Evolutionary conservation across 495 filamentous ascomycete genomes (phyloP), one percentile per base, ranked within the genome.

Genomic region (Bacidia rubella): DNA sequence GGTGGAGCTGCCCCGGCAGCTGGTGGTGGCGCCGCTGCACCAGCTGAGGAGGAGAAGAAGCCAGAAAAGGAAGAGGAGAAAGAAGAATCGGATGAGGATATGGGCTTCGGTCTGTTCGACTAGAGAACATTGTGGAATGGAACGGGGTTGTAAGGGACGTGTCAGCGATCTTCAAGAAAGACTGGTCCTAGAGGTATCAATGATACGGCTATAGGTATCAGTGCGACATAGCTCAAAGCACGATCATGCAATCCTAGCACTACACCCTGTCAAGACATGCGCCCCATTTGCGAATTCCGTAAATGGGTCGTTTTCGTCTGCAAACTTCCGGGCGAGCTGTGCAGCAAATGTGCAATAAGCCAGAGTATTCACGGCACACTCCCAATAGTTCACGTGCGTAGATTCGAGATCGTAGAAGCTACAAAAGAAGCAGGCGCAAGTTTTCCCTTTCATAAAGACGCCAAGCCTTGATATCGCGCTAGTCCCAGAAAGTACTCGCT

Each of bases 91-190:
- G 92, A 99, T 73, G 92, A 99, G 68, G 92, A 99, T 68, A 99
- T 99, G 92, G 92, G 92, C 66, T 95, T 99, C 79, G 92, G 92
- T 84, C 89, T 99, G 55, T 97, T 97, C 84, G 90, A 96, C 77
- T 96, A 87, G 49, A 74, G 61, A 60, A 61, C 43, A 7, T 47
- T 12, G 21, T n/a, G 22, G 2, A 47, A 27, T 4, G n/a, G 20
- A 46, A 24, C 22, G n/a, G 15, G 41, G 27, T n/a, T n/a, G n/a
- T n/a, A n/a, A 47, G n/a, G n/a, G n/a, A n/a, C n/a, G n/a, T n/a
- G n/a, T n/a, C n/a, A n/a, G n/a, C n/a, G n/a, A n/a, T n/a, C n/a
- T n/a, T 35, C 22, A 23, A 17, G 27, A 47, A 41, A 52, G n/a
- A n/a, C n/a, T n/a, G n/a, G n/a, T n/a, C n/a, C n/a, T n/a, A 0